Conservation (phyloP, 768 basidiomycete species). For the Candolleomyces efflorescens region DNA sequence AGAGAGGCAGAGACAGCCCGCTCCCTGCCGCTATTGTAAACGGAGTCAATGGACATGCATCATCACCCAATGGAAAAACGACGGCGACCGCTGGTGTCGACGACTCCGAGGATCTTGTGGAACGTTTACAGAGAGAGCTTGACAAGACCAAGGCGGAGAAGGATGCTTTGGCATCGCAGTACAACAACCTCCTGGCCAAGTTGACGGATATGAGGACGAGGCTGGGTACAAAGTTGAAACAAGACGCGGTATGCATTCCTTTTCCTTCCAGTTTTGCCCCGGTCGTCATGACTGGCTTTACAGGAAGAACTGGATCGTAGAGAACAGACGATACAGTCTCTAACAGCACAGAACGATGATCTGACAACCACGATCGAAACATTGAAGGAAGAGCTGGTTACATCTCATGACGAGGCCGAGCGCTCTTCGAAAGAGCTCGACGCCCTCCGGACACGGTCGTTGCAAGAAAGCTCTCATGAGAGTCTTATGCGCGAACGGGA, state of each 20-base stretch:
- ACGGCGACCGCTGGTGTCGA: conserved; percentile 23
- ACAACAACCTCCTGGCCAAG: conserved; percentile 81
- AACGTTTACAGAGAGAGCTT: conserved; percentile 70
- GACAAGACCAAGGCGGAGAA: conserved; percentile 78
- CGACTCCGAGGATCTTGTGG: conserved; percentile 45
- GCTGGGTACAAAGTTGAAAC: conserved; percentile 89
- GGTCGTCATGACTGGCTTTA: conserved; percentile 7
- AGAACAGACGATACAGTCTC: conserved; percentile 75
- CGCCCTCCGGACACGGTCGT: conserved; percentile 54
- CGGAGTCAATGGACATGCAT: conserved; percentile 30
- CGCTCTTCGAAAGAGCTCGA: conserved; percentile 68
- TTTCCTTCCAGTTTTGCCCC: background rate
- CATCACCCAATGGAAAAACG: conserved; percentile 19
- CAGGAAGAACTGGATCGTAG: conserved; percentile 98
- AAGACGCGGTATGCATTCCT: conserved; percentile 76
- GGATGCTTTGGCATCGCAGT: conserved; percentile 81
- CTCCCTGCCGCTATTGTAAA: conserved; percentile 25
- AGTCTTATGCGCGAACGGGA: conserved; percentile 69
- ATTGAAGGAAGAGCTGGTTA: conserved; percentile 73
- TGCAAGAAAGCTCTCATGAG: conserved; percentile 71
- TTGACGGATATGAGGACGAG: conserved; percentile 91
- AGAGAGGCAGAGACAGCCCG: conserved; percentile 18
- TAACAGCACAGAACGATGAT: conserved; percentile 77
- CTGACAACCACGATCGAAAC: conserved; percentile 68
- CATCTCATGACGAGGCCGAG: conserved; percentile 72